Conservation (phyloP, 2,329 filamentous ascomycete species). For the Neurospora sp. region DNA sequence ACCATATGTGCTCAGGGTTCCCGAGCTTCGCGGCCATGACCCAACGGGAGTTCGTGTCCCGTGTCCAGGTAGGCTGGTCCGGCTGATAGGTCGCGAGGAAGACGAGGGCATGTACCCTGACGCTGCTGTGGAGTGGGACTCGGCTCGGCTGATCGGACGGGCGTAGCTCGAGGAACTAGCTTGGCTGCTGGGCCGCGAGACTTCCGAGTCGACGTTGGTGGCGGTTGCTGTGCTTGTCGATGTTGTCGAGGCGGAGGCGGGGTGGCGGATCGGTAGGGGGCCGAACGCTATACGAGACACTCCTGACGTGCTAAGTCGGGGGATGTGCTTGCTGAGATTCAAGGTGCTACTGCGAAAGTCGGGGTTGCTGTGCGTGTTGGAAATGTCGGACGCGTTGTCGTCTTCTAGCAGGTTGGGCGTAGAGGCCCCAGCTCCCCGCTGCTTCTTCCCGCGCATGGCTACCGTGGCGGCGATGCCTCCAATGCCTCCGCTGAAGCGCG, state of each 20-base stretch:
- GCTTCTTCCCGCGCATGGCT: constrained; percentile 54
- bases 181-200: constrained; percentile 64
- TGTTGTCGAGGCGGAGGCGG: constrained; percentile 23
- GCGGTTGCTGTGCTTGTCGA: not conserved
- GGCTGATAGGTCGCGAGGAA: constrained; percentile 47
- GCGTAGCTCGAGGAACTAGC: constrained; percentile 51
- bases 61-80: constrained; percentile 48
- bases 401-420: constrained; percentile 32
- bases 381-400: constrained; percentile 26
- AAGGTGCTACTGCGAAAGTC: constrained; percentile 26
- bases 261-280: constrained; percentile 47
- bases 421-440: constrained; percentile 24
- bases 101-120: constrained; percentile 37
- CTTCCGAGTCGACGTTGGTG: constrained; percentile 25
- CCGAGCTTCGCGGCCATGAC: constrained; percentile 63
- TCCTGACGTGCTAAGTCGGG: constrained; percentile 49
- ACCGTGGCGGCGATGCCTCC: constrained; percentile 42
- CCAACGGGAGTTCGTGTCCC: constrained; percentile 56
- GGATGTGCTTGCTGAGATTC: constrained; percentile 38
- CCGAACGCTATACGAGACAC: constrained; percentile 56
- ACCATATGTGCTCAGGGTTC: constrained; percentile 46
- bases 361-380: constrained; percentile 17
- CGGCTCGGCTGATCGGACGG: constrained; percentile 43
- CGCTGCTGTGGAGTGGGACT: constrained; percentile 20
- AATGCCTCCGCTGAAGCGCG: not conserved